Evolutionary conservation across 768 basidiomycete genomes (phyloP), one percentile per base, ranked within the genome.

Genomic region (Suillus luteus): DNA sequence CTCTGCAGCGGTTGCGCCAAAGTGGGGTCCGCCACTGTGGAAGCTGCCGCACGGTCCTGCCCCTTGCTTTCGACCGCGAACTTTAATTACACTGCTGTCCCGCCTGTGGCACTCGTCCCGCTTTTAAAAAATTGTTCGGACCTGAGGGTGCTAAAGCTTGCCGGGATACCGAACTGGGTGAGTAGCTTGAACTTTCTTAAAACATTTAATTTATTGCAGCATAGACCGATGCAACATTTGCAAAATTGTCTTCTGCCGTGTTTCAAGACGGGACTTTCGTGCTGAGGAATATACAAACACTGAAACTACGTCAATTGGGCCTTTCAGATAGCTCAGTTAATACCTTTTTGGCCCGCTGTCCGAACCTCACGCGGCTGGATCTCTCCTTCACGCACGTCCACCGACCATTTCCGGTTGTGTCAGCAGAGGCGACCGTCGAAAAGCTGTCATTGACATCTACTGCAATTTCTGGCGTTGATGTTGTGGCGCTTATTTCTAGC

Each of bases 391-490:
- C 88, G 2, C 67, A 68, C 15, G 70, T 88, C 38, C 82, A 76
- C 52, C 83, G 80, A 49, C 77, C 76, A n/a, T 73, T 91, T 35
- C 57, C 11, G 57, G 38, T 1, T 17, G 3, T 41, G 3, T 31
- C 12, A 41, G 11, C 24, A 27, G 40, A 19, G 17, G 57, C 57
- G 17, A 58, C 24, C 27, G 41, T 58, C 12, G 83, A 86, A 66
- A 91, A 91, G 68, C 75, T 91, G n/a, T 83, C 83, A 2, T 72
- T 91, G 31, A 87, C 86, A 1, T 87, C 87, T 5, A 87, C 86
- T 0, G 70, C 70, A 3, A 73, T 85, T 3, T 72, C 80, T 0
- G 72, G 75, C 31, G 49, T 63, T 10, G 82, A 85, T 38, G 67
- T 88, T 1, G 55, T 84, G 12, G 66, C 67, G 1, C 67, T 84